Evolutionary conservation across 768 basidiomycete genomes (phyloP), one percentile per base, ranked within the genome.

Genomic region (Thelephora aurantiotincta): DNA sequence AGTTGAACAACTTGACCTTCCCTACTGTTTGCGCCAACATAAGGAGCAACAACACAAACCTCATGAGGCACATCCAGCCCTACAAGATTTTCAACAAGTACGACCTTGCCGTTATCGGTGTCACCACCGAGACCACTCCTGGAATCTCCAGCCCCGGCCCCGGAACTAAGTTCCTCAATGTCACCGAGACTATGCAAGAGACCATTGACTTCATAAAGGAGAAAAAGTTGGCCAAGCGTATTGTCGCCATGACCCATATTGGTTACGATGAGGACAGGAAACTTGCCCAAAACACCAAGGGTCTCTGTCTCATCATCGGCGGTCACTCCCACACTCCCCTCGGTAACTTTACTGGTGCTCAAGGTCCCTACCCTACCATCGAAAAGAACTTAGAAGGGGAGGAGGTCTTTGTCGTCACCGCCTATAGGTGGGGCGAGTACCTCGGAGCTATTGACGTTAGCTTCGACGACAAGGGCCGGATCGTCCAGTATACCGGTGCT

Each of bases 271-370:
- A 65, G 35, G 70, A 71, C 53, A 66, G 68, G 47, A 57, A 60
- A 22, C 58, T 71, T 30, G 71, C 70, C 2, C 48, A 64, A 49
- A 56, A 62, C 26, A 67, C 66, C 14, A 60, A 51, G 30, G 67
- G 63, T 23, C 63, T 71, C 46, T 63, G 68, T 47, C 57, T 72
- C 46, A 67, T 67, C 47, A 58, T 67, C 48, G 66, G 67, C n/a
- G 70, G 67, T 11, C 70, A 69, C 53, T 68, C 66, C 2, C 70
- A 72, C 52, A 71, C 71, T 16, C 65, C 69, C 16, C 58, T 72
- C 14, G 70, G 68, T 19, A 63, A 68, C 43, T 60, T 68, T 49
- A 55, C 60, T 18, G 64, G 60, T 23, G 65, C 66, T 11, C 57
- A 56, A 26, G 71, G 71, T 9, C 58, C 62, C 5, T 73, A 72